These are phyloP conservation scores for Leptodermis oblonga DNA, from an alignment of 257 asterid species.

Conservation along the genomic window DNA sequence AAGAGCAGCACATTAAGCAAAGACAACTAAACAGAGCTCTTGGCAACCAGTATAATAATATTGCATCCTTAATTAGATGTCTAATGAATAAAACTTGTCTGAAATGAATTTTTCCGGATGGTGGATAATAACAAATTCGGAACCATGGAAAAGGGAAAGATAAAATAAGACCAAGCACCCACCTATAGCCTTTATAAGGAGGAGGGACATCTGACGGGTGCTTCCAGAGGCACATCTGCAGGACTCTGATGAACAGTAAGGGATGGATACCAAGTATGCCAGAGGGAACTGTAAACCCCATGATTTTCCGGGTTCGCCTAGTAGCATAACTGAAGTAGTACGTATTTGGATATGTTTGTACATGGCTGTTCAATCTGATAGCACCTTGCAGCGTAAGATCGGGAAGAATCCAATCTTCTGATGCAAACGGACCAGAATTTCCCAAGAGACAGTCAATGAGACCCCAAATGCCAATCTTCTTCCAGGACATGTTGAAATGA, in stretches of 20 bases:
- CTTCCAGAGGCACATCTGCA: constrained; percentile 90
- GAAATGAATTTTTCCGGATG: background rate
- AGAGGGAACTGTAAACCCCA: constrained; percentile 77
- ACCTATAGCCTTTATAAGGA: constrained; percentile 93
- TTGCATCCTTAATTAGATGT: background rate
- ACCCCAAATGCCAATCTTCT: constrained; percentile 70
- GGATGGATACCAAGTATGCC: constrained; percentile 85
- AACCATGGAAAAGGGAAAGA: background rate
- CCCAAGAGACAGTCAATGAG: constrained; percentile 73
- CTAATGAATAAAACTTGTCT: background rate
- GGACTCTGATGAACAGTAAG: constrained; percentile 67
- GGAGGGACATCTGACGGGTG: constrained; percentile 68
- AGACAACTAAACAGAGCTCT: background rate
- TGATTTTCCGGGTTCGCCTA: constrained; percentile 56
- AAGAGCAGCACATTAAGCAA: constrained; percentile 2
- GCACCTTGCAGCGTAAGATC: constrained; percentile 92
- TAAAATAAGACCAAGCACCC: constrained; percentile 14
- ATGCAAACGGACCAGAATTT: constrained; percentile 79
- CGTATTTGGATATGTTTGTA: constrained; percentile 69
- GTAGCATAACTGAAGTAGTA: constrained; percentile 97
- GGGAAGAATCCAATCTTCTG: constrained; percentile 95
- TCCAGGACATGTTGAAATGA: constrained; percentile 85
- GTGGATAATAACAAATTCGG: background rate
- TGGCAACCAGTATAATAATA: background rate
- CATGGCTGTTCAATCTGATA: constrained; percentile 50